A percentile compares a stretch with the other conserved stretches of the same genome.
Conservation (phyloP, 2,329 filamentous ascomycete genomes). For the Penicillium frequentans region DNA sequence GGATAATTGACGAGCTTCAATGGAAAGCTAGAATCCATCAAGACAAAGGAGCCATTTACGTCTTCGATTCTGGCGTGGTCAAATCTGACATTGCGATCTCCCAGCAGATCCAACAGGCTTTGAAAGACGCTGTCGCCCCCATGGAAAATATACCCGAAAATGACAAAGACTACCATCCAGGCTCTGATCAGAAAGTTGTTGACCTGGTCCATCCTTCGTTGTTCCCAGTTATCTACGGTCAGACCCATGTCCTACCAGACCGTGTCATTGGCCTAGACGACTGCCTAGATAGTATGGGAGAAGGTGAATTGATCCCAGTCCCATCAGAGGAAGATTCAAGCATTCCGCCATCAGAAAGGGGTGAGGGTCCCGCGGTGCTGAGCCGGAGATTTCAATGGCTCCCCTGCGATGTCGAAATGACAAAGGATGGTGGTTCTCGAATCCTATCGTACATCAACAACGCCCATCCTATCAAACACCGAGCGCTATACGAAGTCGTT, state of each 20-base stretch:
- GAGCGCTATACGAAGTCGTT: slow-evolving; percentile 37
- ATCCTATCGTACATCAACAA: slow-evolving; percentile 49
- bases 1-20: slow-evolving; percentile 49
- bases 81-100: slow-evolving; percentile 56
- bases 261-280: slow-evolving; percentile 21
- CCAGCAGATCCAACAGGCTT: slow-evolving; percentile 38
- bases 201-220: slow-evolving; percentile 65
- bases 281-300: slow-evolving; percentile 17
- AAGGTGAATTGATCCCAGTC: slow-evolving; percentile 15
- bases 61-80: slow-evolving; percentile 49
- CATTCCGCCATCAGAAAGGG: neutral
- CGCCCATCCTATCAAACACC: slow-evolving; percentile 38
- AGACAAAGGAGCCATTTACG: slow-evolving; percentile 41
- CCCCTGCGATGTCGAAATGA: slow-evolving; percentile 39
- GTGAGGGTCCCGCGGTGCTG: neutral
- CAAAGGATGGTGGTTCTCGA: slow-evolving; percentile 14
- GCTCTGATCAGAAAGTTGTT: slow-evolving; percentile 57
- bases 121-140: slow-evolving; percentile 48
- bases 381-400: slow-evolving; percentile 50
- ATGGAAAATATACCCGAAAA: slow-evolving; percentile 57
- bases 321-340: slow-evolving; percentile 10
- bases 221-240: slow-evolving; percentile 35
- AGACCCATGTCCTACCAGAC: slow-evolving; percentile 24
- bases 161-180: slow-evolving; percentile 63
- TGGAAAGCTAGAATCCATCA: slow-evolving; percentile 48